Base-by-base conservation (phyloP, 768 basidiomycete genomes). In the Lyophyllum atratum region DNA sequence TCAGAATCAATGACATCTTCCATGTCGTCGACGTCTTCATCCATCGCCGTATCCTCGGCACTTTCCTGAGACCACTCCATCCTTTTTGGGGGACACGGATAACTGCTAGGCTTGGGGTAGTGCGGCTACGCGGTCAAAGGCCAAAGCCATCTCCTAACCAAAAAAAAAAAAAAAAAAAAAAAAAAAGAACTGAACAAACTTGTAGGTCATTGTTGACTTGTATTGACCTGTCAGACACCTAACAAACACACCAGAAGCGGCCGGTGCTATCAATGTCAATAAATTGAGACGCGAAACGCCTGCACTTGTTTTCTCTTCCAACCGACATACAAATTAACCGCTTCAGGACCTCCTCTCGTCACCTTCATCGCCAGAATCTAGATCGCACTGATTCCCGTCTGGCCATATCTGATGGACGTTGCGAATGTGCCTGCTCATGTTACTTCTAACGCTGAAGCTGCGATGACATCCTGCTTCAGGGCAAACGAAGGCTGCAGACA, bases 381-480 rank as follows among this genome's bases (percentile, higher is more conserved):
- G 28, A 52, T 58, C 60, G 15, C 52, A 63, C 28, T 60, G 55
- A 45, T 59, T 26, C 1, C 34, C 57, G 31, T 64, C 64, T 14
- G 61, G 64, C 63, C 63, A 64, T 22, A 64, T 64, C 39, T 66
- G 63, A 54, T 66, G 65, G 22, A 66, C 65, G 37, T 66, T 66
- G 37, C 85, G 83, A 53, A 84, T 79, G 63, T 87, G 85, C 52
- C 85, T 77, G 61, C 85, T 85, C 84, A 87, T 84, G 73, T 87
- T 87, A 68, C 84, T 85, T 68, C 85, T 79, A 55, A 87, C 85
- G 61, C 83, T 85, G 66, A 87, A 87, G 62, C 79, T 78, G 55
- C 86, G 85, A 39, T 81, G 84, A 69, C 85, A 87, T 56, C 85
- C 82, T 58, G 83, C 80, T 60, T 79, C 81, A 28, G 86, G 83